Percentiles rank a stretch among this genome's conserved stretches.
phyloP scores from a whole-genome alignment of 441 rosid species.

The Pelargonium fulgidum region DNA sequence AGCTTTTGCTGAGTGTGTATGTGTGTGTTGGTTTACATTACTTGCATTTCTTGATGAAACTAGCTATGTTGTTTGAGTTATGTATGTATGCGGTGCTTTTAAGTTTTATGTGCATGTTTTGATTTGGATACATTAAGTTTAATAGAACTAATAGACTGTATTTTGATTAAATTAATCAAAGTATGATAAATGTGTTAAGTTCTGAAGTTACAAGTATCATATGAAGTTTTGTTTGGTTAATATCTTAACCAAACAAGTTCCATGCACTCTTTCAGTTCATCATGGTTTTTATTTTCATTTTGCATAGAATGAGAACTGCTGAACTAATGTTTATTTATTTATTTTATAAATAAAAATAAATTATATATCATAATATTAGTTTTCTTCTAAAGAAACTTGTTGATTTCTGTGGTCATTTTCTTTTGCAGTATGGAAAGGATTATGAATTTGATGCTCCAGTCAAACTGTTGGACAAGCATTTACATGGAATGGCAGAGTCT shows the following conservation, averaged over 20 bases:
- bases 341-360: no score
- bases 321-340: no score
- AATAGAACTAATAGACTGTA: not conserved
- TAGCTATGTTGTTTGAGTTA: not conserved
- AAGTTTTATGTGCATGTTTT: not conserved
- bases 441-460: constrained; percentile 92
- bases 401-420: not conserved
- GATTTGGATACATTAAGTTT: not conserved
- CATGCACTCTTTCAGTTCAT: no score
- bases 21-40: not conserved
- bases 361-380: not conserved
- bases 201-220: no score
- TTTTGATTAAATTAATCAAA: not conserved
- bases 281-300: no score
- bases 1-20: not conserved
- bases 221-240: no score
- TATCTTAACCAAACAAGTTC: no score
- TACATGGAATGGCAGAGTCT: constrained; percentile 77
- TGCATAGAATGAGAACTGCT: no score
- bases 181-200: not conserved
- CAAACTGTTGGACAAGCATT: constrained; percentile 77
- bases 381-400: not conserved
- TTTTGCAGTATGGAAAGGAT: constrained; percentile 79
- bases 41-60: not conserved
- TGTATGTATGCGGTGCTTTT: not conserved